Conservation (phyloP, 2,329 filamentous ascomycete genomes). For the Monilinia polystroma region DNA sequence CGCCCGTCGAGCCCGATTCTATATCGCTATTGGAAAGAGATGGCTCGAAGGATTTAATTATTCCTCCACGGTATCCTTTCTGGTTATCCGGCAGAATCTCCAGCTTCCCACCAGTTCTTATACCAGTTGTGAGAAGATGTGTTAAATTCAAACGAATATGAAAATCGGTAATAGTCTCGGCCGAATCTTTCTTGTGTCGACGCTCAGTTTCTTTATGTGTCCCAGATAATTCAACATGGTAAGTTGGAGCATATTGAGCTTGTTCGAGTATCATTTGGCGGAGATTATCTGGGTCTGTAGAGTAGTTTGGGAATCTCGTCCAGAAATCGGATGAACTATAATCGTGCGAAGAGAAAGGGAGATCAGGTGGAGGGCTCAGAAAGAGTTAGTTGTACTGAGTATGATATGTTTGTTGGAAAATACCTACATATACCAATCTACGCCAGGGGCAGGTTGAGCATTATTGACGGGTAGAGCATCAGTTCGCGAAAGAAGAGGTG, state of each 20-base stretch:
- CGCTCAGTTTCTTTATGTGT: slow-evolving; percentile 38
- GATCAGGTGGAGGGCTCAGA: slow-evolving; percentile 29
- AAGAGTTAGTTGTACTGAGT: not conserved
- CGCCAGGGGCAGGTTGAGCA: slow-evolving; percentile 1
- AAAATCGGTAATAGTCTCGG: slow-evolving; percentile 56
- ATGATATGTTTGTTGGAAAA: not conserved
- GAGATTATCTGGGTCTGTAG: slow-evolving; percentile 31
- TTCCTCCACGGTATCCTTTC: slow-evolving; percentile 63
- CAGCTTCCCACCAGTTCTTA: slow-evolving; percentile 48
- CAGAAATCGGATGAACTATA: slow-evolving; percentile 30
- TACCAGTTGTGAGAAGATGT: slow-evolving; percentile 51
- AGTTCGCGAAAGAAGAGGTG: slow-evolving; percentile 11
- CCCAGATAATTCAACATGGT: slow-evolving; percentile 38
- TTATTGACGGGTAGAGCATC: not conserved
- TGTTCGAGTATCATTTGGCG: slow-evolving; percentile 35
- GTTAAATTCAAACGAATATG: slow-evolving; percentile 59
- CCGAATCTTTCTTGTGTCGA: slow-evolving; percentile 46
- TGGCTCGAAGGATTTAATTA: slow-evolving; percentile 53
- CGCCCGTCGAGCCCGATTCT: slow-evolving; percentile 19
- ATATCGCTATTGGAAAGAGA: slow-evolving; percentile 40
- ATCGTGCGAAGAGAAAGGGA: slow-evolving; percentile 35
- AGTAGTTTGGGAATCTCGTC: slow-evolving; percentile 37
- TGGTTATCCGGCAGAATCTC: slow-evolving; percentile 57
- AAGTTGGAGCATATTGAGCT: slow-evolving; percentile 34
- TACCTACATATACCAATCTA: slow-evolving; percentile 17